These are phyloP conservation scores for Syncephalastrum sp. DNA, from an alignment of 371 early-diverging fungal species.

Conservation along the genomic window DNA sequence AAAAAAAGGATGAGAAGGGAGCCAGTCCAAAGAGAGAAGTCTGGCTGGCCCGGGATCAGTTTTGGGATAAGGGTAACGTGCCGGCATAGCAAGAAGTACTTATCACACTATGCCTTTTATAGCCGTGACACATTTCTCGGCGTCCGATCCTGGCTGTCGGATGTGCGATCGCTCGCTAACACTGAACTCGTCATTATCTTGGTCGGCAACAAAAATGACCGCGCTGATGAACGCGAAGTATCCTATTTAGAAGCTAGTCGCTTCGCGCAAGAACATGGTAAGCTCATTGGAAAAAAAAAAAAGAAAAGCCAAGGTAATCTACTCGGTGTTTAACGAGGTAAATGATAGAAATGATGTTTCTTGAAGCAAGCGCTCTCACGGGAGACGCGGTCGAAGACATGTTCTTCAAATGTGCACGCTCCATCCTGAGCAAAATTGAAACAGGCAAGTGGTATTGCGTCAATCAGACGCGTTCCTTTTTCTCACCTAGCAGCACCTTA, in stretches of 20 bases:
- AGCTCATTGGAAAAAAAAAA: too few relatives aligned
- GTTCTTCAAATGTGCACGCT: constrained; percentile 61
- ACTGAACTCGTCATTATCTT: constrained; percentile 65
- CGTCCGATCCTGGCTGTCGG: constrained; percentile 63
- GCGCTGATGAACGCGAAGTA: constrained; percentile 59
- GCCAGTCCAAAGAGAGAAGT: too few relatives aligned
- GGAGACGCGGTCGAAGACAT: constrained; percentile 64
- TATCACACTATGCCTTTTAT: background rate
- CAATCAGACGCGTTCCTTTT: background rate
- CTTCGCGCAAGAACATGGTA: constrained; percentile 70
- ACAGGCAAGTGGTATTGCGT: constrained; percentile 36
- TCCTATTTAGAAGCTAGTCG: constrained; percentile 65
- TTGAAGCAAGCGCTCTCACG: constrained; percentile 62
- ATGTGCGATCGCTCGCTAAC: constrained; percentile 64
- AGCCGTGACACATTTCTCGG: constrained; percentile 61
- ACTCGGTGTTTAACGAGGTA: too few relatives aligned
- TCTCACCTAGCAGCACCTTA: background rate
- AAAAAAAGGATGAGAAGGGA: background rate
- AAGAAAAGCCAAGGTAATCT: too few relatives aligned
- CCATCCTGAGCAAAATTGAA: constrained; percentile 61
- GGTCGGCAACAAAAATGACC: constrained; percentile 76
- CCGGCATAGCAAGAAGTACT: background rate
- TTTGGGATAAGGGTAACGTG: background rate
- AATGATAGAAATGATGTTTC: constrained; percentile 56
- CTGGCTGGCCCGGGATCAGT: background rate